Evolutionary conservation across 331 rosid genomes (phyloP), one percentile per base, ranked within the genome.

Genomic region (Cydonia oblonga): DNA sequence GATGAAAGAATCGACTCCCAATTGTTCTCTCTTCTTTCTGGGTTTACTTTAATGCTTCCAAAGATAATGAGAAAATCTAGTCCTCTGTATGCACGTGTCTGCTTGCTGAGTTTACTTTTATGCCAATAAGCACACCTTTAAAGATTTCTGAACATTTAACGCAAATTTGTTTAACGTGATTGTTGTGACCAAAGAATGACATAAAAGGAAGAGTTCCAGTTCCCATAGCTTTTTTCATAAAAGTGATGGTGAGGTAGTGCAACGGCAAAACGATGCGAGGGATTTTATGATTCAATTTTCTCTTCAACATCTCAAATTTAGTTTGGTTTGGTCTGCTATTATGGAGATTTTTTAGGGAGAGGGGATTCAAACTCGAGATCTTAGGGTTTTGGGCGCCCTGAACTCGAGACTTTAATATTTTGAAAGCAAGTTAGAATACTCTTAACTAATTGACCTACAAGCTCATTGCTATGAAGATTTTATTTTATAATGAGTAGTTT

Each of bases 1-100:
- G 76, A 83, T 80, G 88, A 76, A 78, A 86, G 75, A 53, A 62
- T 57, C 18, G 84, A 75, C 64, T 77, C 29, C 20, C 71, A 72
- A 82, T 81, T 35, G 68, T 74, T 26, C 62, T 52, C 42, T 52
- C 3, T 9, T 51, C 22, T 2, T 20, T 3, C 67, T 20, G 23
- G 10, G 10, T 32, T 25, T 24, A 13, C 54, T 16, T 49, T 49
- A 49, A 16, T 5, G 54, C 54, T 49, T 49, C 42, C 20, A 49
- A 16, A 49, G 18, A 49, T 49, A 15, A 6, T 16, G 54, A 16
- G 9, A 16, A 49, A 49, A 49, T 16, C 20, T 49, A 49, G 54
- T 49, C 18, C 20, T 49, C 54, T 6, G 7, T 16, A n/a, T 35
- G 42, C 42, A 35, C 53, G 6, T 15, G n/a, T 46, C 53, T 16